phyloP scores from a whole-genome alignment of 148 eudicot genomes.

The Nepenthes mirabilis region DNA sequence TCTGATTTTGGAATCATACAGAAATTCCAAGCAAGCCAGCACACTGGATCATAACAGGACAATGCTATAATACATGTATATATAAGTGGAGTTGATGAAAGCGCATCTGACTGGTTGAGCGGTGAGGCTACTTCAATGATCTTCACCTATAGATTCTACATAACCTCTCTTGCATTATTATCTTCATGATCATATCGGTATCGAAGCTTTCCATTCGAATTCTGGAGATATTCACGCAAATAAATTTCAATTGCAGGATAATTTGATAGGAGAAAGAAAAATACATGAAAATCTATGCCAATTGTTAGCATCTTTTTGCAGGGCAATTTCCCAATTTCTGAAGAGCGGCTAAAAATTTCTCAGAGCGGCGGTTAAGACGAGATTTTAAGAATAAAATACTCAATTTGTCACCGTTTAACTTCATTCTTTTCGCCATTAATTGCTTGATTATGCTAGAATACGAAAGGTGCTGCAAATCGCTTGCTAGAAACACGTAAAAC shows the following conservation, averaged over 20 bases:
- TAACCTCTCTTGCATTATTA: slow-evolving; percentile 13
- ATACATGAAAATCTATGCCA: no score
- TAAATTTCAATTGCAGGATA: no score
- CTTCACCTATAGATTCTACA: slow-evolving; percentile 16
- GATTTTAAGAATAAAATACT: no score
- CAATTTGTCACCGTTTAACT: no score
- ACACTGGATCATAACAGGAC: slow-evolving; percentile 31
- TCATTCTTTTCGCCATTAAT: no score
- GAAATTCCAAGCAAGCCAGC: slow-evolving; percentile 23
- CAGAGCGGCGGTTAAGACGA: no score
- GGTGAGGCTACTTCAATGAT: slow-evolving; percentile 6
- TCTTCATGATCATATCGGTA: slow-evolving; percentile 9
- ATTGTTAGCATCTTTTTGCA: not conserved
- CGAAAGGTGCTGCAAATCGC: no score
- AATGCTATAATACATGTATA: slow-evolving; percentile 25
- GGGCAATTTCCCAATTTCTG: no score
- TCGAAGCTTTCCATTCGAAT: slow-evolving; percentile 14
- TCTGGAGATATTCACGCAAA: slow-evolving; percentile 1
- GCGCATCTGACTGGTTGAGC: slow-evolving; percentile 16
- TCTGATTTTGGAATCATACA: slow-evolving; percentile 24
- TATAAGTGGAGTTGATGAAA: slow-evolving; percentile 15
- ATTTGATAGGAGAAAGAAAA: not conserved
- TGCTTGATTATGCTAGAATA: no score
- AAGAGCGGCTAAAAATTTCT: no score
- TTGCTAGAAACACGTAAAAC: not conserved